phyloP scores from a whole-genome alignment of 2,329 filamentous ascomycete species.

The Neopestalotiopsis clavispora region DNA sequence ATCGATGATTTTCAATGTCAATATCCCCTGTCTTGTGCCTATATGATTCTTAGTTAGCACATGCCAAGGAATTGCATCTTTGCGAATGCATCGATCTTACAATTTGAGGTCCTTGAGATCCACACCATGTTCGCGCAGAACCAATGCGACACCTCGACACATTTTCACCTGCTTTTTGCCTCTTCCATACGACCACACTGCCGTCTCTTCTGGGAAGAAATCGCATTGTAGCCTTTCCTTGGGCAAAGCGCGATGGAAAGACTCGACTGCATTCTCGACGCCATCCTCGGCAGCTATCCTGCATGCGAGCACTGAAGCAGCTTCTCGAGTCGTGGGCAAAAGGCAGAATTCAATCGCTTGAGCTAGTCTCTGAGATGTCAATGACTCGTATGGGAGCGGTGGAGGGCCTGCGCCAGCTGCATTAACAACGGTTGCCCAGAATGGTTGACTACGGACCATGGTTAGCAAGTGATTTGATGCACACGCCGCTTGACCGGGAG shows the following conservation, averaged over 20 bases:
- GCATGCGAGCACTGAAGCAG: constrained; percentile 37
- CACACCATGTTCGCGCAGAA: constrained; percentile 6
- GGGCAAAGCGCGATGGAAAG: constrained; percentile 42
- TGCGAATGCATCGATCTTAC: neutral
- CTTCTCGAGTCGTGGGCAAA: constrained; percentile 31
- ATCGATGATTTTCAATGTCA: constrained; percentile 14
- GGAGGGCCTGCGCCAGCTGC: constrained; percentile 44
- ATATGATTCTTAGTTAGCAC: no score
- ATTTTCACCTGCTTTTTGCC: constrained; percentile 10
- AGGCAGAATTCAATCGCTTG: constrained; percentile 40
- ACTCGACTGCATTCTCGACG: constrained; percentile 40
- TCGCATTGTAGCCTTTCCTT: constrained; percentile 52
- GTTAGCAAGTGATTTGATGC: neutral
- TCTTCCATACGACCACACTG: constrained; percentile 57
- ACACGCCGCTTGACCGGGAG: no score
- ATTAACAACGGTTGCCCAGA: constrained; percentile 46
- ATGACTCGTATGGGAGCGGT: constrained; percentile 38
- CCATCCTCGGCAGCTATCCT: constrained; percentile 41
- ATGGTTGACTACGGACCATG: constrained; percentile 36
- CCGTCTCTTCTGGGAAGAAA: constrained; percentile 60
- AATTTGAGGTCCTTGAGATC: neutral
- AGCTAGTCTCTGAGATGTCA: constrained; percentile 38
- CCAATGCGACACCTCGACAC: constrained; percentile 12
- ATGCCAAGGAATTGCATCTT: neutral
- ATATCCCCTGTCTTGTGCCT: neutral